Percentiles rank a stretch among this genome's conserved stretches.
These are phyloP conservation scores for Neurospora sp. DNA, from an alignment of 495 filamentous ascomycete genomes.

Conservation along the genomic window DNA sequence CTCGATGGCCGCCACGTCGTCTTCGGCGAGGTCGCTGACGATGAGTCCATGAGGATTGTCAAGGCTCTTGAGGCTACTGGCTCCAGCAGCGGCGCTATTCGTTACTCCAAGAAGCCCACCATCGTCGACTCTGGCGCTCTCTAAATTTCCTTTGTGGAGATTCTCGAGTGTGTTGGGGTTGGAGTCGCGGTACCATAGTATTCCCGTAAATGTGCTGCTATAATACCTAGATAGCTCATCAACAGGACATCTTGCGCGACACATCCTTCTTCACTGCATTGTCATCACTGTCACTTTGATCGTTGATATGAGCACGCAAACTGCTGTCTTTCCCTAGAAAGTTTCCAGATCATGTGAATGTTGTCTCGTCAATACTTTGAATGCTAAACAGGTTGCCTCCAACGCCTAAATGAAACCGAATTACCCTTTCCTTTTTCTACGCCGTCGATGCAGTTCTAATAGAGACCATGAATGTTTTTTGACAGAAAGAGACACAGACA, in stretches of 20 bases:
- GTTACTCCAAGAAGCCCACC: constrained; percentile 54
- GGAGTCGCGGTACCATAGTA: background rate
- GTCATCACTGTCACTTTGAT: background rate
- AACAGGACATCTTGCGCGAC: background rate
- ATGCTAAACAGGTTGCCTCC: background rate
- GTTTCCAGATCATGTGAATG: background rate
- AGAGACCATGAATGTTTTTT: background rate
- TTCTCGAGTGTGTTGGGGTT: background rate
- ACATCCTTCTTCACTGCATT: background rate
- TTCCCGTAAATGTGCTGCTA: background rate
- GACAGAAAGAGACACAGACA: background rate
- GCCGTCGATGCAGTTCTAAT: background rate
- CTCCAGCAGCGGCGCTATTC: constrained; percentile 49
- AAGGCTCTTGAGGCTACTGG: constrained; percentile 65
- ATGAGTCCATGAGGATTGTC: constrained; percentile 53
- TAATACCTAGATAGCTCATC: background rate
- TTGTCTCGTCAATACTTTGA: background rate
- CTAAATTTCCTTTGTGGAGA: constrained; percentile 24
- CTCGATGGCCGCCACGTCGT: constrained; percentile 75
- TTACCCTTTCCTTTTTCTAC: background rate
- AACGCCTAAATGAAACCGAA: background rate
- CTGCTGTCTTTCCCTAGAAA: background rate
- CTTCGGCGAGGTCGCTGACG: constrained; percentile 67
- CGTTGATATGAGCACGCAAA: background rate
- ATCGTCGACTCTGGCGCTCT: constrained; percentile 51